These are phyloP conservation scores for Sugiyamaella marilandica DNA, from an alignment of 805 yeast species.

Conservation along the genomic window DNA sequence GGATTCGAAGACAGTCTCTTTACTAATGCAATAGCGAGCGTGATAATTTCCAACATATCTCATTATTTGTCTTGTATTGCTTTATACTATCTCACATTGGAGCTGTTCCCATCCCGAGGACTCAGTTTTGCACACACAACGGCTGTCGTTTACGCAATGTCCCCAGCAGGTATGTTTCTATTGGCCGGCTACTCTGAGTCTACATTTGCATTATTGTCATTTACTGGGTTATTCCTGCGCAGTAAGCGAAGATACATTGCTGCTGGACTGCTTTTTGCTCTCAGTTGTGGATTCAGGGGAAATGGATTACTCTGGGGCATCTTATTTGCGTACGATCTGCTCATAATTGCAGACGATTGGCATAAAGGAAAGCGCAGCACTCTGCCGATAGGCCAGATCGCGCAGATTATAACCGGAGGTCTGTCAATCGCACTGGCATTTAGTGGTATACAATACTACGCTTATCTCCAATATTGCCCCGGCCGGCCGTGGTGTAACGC, in stretches of 20 bases:
- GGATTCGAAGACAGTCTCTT: neutral
- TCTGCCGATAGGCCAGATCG: neutral
- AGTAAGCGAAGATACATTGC: conserved; percentile 39
- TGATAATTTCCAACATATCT: conserved; percentile 46
- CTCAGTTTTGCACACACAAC: conserved; percentile 32
- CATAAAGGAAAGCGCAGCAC: neutral
- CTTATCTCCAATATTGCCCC: conserved; percentile 59
- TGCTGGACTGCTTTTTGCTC: conserved; percentile 52
- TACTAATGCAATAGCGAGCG: conserved; percentile 42
- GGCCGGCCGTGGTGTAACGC: conserved; percentile 70
- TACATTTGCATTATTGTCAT: conserved; percentile 55
- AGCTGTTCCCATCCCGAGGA: conserved; percentile 21
- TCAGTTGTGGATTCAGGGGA: conserved; percentile 63
- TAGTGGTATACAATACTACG: conserved; percentile 44
- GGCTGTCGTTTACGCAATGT: conserved; percentile 48
- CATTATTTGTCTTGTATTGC: conserved; percentile 49
- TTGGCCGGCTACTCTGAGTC: conserved; percentile 76
- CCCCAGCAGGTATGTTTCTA: conserved; percentile 78
- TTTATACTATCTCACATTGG: conserved; percentile 46
- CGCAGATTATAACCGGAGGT: conserved; percentile 48
- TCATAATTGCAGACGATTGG: conserved; percentile 16
- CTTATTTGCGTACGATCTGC: conserved; percentile 55
- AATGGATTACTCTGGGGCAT: conserved; percentile 73
- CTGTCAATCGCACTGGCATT: conserved; percentile 44
- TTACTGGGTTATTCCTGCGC: conserved; percentile 51